phyloP scores from a whole-genome alignment of 352 stramenopile species.

The Globisporangium apiculatum region DNA sequence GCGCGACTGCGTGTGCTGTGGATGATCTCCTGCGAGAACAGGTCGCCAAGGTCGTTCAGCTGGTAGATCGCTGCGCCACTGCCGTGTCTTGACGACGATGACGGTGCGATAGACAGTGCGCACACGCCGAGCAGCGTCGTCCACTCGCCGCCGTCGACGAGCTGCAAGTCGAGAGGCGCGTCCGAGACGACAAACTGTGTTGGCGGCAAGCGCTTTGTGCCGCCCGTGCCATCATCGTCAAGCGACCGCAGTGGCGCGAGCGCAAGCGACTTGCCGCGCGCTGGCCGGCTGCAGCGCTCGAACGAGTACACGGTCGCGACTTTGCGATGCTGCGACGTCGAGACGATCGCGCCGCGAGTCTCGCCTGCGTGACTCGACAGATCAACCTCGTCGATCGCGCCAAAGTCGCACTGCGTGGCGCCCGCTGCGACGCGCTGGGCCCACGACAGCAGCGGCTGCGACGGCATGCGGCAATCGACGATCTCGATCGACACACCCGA shows the following conservation, averaged over 20 bases:
- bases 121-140: conserved; percentile 46
- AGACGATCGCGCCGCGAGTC: conserved; percentile 35
- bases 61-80: conserved; percentile 42
- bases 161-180: conserved; percentile 46
- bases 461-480: conserved; percentile 59
- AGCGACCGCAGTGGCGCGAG: conserved; percentile 32
- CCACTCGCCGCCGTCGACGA: conserved; percentile 54
- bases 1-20: conserved; percentile 8
- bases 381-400: conserved; percentile 37
- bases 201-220: conserved; percentile 4
- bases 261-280: conserved; percentile 19
- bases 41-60: conserved; percentile 56
- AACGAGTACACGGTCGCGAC: conserved; percentile 41
- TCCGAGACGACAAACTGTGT: conserved; percentile 57
- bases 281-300: conserved; percentile 22
- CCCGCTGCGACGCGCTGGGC: conserved; percentile 16
- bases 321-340: conserved; percentile 28
- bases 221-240: conserved; percentile 23
- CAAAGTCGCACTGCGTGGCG: conserved; percentile 21
- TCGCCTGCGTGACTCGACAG: conserved; percentile 21
- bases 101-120: conserved; percentile 15
- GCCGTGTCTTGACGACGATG: conserved; percentile 7
- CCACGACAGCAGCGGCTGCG: conserved; percentile 58
- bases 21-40: conserved; percentile 48
- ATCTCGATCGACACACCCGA: conserved; percentile 62